Conservation (phyloP, 176 grass and related monocot genomes). For the Oryza longistaminata region DNA sequence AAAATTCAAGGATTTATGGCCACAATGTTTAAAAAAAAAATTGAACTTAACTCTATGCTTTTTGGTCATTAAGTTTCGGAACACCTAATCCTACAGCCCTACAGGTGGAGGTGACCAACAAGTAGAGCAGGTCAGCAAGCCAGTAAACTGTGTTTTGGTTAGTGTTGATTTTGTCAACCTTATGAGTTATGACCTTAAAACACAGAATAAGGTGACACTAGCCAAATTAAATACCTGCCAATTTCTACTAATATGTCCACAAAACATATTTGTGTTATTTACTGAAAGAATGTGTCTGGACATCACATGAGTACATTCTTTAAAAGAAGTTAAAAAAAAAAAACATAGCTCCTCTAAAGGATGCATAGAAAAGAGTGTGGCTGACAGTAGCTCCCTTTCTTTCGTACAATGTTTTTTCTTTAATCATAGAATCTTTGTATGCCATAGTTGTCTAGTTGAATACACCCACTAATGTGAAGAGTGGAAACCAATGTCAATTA, state of each 20-base stretch:
- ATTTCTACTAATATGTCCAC: neutral
- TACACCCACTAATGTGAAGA: constrained; percentile 11
- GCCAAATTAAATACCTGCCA: neutral
- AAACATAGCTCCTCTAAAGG: neutral
- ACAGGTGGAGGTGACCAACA: neutral
- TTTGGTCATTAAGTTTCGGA: neutral
- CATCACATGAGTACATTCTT: neutral
- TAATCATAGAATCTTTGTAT: neutral
- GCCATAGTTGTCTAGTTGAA: neutral
- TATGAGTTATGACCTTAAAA: neutral
- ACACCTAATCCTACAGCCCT: neutral
- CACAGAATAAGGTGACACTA: neutral
- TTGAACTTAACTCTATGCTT: neutral
- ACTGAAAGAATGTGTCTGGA: neutral
- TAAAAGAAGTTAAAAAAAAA: neutral
- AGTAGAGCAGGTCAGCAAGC: neutral
- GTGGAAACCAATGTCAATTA: neutral
- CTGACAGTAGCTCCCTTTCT: neutral
- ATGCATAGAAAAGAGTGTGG: neutral
- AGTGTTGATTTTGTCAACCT: neutral
- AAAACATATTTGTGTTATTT: neutral
- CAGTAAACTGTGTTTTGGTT: neutral
- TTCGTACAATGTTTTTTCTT: neutral
- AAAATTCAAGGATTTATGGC: neutral
- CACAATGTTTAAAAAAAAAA: neutral